phyloP scores from a whole-genome alignment of 2,329 filamentous ascomycete species.

The Diaporthe ilicicola region DNA sequence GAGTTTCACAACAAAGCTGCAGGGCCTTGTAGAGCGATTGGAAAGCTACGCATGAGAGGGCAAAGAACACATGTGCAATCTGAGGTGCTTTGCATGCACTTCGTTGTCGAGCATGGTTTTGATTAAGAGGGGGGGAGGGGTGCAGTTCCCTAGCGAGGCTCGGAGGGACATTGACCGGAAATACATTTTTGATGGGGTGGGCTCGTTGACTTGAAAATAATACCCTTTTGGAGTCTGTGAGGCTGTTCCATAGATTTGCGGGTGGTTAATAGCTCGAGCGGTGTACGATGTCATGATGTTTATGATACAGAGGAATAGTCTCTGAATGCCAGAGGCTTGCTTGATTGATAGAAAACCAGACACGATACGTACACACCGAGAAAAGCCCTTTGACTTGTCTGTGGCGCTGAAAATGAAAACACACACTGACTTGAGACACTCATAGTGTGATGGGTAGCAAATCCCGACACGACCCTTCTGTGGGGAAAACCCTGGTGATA shows the following conservation, averaged over 20 bases:
- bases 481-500: background rate
- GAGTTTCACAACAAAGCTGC: conserved; percentile 49
- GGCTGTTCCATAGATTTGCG: background rate
- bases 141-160: background rate
- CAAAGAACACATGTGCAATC: background rate
- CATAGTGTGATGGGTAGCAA: background rate
- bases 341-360: conserved; percentile 23
- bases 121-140: background rate
- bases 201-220: conserved; percentile 19
- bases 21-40: conserved; percentile 50
- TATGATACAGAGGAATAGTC: conserved; percentile 22
- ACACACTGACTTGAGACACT: too few species aligned
- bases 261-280: background rate
- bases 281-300: conserved; percentile 32
- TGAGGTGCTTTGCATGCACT: background rate
- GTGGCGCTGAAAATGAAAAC: background rate
- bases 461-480: background rate
- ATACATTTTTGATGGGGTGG: conserved; percentile 7
- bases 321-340: conserved; percentile 1
- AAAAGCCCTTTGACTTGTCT: background rate
- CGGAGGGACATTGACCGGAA: background rate
- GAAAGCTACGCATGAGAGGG: conserved; percentile 37
- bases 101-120: background rate
- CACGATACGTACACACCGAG: conserved; percentile 15
- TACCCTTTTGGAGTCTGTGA: conserved; percentile 2